A percentile compares a stretch with the other conserved stretches of the same genome.
Evolutionary conservation across 2,329 filamentous ascomycete genomes (phyloP).

Genomic region (Fusarium chuoi): DNA sequence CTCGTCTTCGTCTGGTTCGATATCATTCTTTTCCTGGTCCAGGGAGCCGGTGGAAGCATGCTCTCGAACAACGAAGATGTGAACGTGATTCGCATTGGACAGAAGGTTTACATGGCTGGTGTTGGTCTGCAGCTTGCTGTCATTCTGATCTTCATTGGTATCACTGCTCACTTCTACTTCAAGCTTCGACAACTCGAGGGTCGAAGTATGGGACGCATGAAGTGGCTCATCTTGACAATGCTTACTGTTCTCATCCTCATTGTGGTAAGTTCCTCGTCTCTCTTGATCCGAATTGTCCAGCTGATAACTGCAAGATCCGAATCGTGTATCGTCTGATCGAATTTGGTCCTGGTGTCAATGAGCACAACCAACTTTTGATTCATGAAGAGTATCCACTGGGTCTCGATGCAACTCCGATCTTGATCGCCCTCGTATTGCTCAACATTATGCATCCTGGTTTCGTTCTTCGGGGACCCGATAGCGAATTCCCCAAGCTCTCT

Average conservation of each 20-base stretch:
- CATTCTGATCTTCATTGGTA: conserved; percentile 50
- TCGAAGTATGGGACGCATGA: conserved; percentile 45
- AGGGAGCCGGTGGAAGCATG: conserved; percentile 53
- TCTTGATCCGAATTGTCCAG: neutral
- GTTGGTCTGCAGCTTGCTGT: conserved; percentile 52
- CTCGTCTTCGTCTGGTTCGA: conserved; percentile 60
- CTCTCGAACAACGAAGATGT: conserved; percentile 43
- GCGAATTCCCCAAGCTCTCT: conserved; percentile 56
- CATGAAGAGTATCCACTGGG: conserved; percentile 63
- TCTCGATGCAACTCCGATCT: conserved; percentile 66
- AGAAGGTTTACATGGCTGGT: conserved; percentile 54
- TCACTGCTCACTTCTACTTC: conserved; percentile 51
- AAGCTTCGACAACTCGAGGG: conserved; percentile 40
- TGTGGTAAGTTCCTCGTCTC: conserved; percentile 43
- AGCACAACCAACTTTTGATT: conserved; percentile 56
- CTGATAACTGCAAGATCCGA: conserved; percentile 53
- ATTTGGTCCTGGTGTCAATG: conserved; percentile 58
- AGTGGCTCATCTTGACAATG: conserved; percentile 49
- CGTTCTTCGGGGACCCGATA: conserved; percentile 56
- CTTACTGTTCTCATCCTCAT: conserved; percentile 50
- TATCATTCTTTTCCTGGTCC: conserved; percentile 59
- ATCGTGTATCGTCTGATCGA: conserved; percentile 71
- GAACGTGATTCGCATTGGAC: conserved; percentile 47
- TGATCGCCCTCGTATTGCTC: conserved; percentile 55
- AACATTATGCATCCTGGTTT: conserved; percentile 60